A percentile compares a stretch with the other conserved stretches of the same genome.
Conservation (phyloP, 1,139 yeast genomes). For the Tardiomyces digboiensis region DNA sequence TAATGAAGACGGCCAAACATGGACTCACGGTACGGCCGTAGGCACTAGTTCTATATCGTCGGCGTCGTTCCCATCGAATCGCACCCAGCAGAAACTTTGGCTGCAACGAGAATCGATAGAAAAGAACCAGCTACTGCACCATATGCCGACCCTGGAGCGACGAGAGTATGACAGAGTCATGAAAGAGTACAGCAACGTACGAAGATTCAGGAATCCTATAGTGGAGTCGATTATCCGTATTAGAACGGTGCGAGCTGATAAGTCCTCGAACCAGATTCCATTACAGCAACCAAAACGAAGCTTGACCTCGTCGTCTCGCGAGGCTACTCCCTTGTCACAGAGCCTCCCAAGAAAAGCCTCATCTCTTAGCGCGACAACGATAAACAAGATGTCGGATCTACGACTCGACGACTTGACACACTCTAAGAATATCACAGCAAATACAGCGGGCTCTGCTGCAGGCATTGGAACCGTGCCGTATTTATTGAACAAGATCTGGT, state of each 20-base stretch:
- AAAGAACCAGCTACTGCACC: conserved; percentile 21
- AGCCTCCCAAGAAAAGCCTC: not conserved
- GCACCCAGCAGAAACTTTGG: conserved; percentile 82
- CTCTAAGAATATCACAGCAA: conserved; percentile 7
- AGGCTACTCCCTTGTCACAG: not conserved
- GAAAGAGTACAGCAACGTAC: conserved; percentile 60
- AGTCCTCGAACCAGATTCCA: conserved; percentile 4
- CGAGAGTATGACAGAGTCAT: conserved; percentile 71
- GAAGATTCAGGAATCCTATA: conserved; percentile 62
- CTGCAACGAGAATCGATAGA: conserved; percentile 62
- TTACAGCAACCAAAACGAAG: conserved; percentile 5
- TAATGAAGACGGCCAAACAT: conserved; percentile 4
- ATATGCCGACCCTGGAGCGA: conserved; percentile 36
- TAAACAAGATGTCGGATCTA: conserved; percentile 2
- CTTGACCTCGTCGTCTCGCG: not conserved
- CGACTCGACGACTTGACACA: not conserved
- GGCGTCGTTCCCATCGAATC: conserved; percentile 30
- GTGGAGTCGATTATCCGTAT: conserved; percentile 48
- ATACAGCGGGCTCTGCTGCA: conserved; percentile 11
- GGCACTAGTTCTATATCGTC: too few relatives aligned
- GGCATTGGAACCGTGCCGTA: conserved; percentile 11
- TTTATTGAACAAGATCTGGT: conserved; percentile 12
- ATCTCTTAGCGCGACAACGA: conserved; percentile 5
- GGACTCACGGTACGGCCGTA: conserved; percentile 30
- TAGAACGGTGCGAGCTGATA: conserved; percentile 9